Base-by-base conservation (phyloP, 108 stramenopile species). In the Skeletonema menzelii region DNA sequence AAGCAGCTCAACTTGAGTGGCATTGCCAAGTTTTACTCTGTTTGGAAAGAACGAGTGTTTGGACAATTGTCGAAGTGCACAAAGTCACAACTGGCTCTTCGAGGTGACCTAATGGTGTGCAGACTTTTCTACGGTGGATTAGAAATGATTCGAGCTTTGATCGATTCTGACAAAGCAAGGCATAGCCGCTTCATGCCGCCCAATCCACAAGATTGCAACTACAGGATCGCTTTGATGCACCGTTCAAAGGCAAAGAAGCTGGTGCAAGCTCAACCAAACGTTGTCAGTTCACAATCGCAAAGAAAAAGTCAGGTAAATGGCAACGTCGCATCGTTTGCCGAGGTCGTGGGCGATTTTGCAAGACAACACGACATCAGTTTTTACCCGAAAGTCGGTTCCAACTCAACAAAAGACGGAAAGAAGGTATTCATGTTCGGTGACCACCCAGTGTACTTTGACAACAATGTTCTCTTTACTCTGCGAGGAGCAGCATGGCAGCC, bases 401-500 rank as follows among this genome's bases (percentile, higher is more conserved):
- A 83, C 47, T 64, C 86, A 10, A 79, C 64, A 5, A 87, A 87
- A 60, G 88, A 90, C 67, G 93, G 93, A 1, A 94, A 91, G 65
- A 87, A 77, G 67, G 69, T 91, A 0, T 94, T 85, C 70, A 42
- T 88, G 67, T 90, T 94, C 79, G 93, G 93, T 1, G 65, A 82
- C 13, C 63, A 76, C 34, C 83, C 87, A 34, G 85, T 94, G 7
- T 94, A 88, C 65, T 67, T 94, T 40, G 91, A 94, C 10, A 83
- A 84, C 19, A 79, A 91, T 65, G 90, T 94, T 35, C 70, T 88
- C 5, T 94, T 82, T 78, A 75, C 74, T 17, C 38, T 77, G 14
- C 69, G 74, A 65, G 63, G 70, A 47, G 24, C 53, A 2, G 32
- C 62, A 44, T 90, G 91, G 91, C 72, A 69, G 65, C 89, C 91